phyloP scores from a whole-genome alignment of 331 rosid genomes.

The Pyracantha coccinea region DNA sequence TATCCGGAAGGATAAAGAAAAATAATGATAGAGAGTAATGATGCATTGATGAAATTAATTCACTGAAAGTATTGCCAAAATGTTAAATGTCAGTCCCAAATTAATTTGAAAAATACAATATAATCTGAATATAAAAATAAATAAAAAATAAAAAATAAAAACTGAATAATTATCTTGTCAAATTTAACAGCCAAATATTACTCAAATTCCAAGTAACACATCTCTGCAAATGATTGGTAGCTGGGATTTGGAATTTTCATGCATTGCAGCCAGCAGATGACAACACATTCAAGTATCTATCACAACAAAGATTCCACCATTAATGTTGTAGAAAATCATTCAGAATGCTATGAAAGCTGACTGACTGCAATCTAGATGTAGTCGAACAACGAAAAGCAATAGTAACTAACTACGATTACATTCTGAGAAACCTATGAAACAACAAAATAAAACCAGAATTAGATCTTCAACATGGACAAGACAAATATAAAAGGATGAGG shows the following conservation, averaged over 20 bases:
- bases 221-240: background rate
- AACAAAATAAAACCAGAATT: background rate
- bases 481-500: background rate
- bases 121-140: background rate
- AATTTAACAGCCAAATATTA: background rate
- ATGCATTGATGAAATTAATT: background rate
- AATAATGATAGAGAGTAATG: background rate
- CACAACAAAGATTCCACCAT: background rate
- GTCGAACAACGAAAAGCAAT: background rate
- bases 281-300: background rate
- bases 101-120: background rate
- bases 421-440: conserved; percentile 6
- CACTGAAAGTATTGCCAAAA: background rate
- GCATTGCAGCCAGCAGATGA: background rate
- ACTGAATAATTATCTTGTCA: background rate
- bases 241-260: background rate
- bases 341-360: background rate
- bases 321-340: background rate
- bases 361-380: background rate
- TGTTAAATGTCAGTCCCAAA: background rate
- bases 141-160: background rate
- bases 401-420: background rate
- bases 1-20: background rate
- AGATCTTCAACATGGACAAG: conserved; percentile 1
- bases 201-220: background rate